phyloP scores from a whole-genome alignment of 306 rosid genomes.

The Lagenaria siceraria region DNA sequence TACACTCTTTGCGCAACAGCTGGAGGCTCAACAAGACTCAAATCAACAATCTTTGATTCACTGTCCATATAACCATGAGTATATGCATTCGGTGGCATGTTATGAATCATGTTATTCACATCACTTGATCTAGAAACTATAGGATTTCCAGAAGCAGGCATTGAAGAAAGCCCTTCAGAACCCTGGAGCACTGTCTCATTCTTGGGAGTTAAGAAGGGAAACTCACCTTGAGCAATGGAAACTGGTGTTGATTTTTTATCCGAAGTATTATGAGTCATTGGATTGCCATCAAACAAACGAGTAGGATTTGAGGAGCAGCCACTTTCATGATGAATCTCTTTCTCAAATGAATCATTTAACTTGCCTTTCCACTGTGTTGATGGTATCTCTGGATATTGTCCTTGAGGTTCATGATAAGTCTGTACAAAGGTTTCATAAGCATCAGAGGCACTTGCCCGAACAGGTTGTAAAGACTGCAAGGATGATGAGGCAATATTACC shows the following conservation, averaged over 20 bases:
- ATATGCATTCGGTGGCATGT: conserved; percentile 29
- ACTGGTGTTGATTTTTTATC: conserved; percentile 30
- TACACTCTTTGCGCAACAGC: conserved; percentile 61
- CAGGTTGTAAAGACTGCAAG: conserved; percentile 23
- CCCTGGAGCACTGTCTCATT: conserved; percentile 42
- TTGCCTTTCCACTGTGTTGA: conserved; percentile 23
- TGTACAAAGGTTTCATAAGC: conserved; percentile 25
- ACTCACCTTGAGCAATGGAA: conserved; percentile 25
- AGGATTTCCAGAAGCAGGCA: conserved; percentile 27
- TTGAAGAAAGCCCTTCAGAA: conserved; percentile 30
- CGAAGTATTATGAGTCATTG: conserved; percentile 11
- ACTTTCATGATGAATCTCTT: conserved; percentile 29
- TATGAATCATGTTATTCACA: conserved; percentile 20
- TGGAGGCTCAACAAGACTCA: conserved; percentile 53
- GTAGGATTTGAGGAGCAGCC: conserved; percentile 19
- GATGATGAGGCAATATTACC: conserved; percentile 20
- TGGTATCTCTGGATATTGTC: conserved; percentile 29
- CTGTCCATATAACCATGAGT: conserved; percentile 32
- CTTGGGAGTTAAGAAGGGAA: conserved; percentile 24
- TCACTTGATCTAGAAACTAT: conserved; percentile 35
- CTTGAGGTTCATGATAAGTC: conserved; percentile 23
- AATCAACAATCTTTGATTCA: conserved; percentile 48
- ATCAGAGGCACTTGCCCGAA: conserved; percentile 25
- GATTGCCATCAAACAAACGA: conserved; percentile 18
- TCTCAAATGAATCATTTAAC: conserved; percentile 32